phyloP scores from a whole-genome alignment of 1,284 basidiomycete genomes.

The Cryptococcus floricola region DNA sequence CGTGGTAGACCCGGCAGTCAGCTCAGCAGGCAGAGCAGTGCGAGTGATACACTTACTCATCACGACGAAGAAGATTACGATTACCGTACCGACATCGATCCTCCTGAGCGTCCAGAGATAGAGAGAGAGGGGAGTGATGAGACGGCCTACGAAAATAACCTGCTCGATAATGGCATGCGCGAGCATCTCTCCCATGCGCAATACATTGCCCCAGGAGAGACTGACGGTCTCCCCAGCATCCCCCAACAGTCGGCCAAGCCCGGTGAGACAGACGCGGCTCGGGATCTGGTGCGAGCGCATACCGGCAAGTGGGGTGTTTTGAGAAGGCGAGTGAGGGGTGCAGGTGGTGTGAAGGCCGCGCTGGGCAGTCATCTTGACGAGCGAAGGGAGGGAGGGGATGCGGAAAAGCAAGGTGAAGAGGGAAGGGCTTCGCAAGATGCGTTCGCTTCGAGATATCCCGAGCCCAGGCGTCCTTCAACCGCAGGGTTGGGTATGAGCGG shows the following conservation, averaged over 20 bases:
- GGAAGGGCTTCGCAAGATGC: constrained; percentile 21
- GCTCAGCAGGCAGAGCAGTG: constrained; percentile 24
- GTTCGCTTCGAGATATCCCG: constrained; percentile 29
- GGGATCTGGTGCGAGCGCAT: constrained; percentile 47
- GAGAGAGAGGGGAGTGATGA: constrained; percentile 3
- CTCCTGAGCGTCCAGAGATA: constrained; percentile 10
- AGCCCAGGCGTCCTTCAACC: constrained; percentile 9
- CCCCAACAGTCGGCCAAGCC: constrained; percentile 22
- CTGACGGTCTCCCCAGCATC: constrained; percentile 49
- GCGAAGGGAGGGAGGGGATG: background rate
- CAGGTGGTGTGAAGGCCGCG: constrained; percentile 18
- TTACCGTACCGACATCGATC: constrained; percentile 44
- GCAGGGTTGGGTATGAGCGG: constrained; percentile 10
- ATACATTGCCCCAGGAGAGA: constrained; percentile 50
- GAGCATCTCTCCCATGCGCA: constrained; percentile 25
- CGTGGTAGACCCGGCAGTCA: constrained; percentile 17
- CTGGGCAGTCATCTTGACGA: background rate
- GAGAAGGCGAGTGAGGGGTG: constrained; percentile 36
- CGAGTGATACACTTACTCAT: constrained; percentile 8
- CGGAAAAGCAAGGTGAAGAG: constrained; percentile 18
- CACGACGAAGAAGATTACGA: constrained; percentile 45
- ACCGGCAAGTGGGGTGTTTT: constrained; percentile 46
- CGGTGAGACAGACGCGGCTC: constrained; percentile 32
- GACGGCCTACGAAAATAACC: constrained; percentile 9
- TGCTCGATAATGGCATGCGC: constrained; percentile 33